Evolutionary conservation across 495 filamentous ascomycete genomes (phyloP), one percentile per base, ranked within the genome.

Genomic region (Hyaloscypha finlandica): DNA sequence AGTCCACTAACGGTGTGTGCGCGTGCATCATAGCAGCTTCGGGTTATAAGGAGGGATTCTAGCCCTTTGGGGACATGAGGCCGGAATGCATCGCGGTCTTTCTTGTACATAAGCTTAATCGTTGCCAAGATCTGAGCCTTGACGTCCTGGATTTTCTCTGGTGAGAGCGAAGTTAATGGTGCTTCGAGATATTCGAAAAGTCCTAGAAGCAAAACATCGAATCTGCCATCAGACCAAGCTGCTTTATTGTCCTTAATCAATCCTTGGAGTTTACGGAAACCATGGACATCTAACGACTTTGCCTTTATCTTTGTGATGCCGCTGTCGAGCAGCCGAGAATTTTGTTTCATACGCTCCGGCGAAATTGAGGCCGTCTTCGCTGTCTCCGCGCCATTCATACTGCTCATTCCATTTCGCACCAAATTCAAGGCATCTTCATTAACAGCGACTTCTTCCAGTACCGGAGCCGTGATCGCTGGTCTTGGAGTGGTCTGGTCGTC

Each of bases 121-220:
- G 93, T 93, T 3, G 89, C 83, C 22, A 97, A 80, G 8, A 91
- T 89, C 75, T 97, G 94, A 8, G 91, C 89, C 76, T 94, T 93
- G 63, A 94, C 84, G 63, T 96, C 92, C 61, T 86, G 83, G 0
- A 83, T 80, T 74, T 89, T 90, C 58, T 80, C 81, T 4, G 84
- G 69, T 33, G 82, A 62, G 48, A 84, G 61, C 65, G 79, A 73
- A 58, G 75, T 64, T 54, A 81, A 71, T 32, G 84, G 76, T 4
- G 81, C 79, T 77, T 92, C 88, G 37, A 97, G 85, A 72, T 90
- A 94, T 59, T 90, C 87, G 30, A 97, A 83, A 8, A 97, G 79
- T 16, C 89, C 88, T 6, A 85, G 64, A 9, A 97, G 77, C 39
- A 97, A 81, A n/a, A 89, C 83, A 67, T 90, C 86, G 70, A 94